Evolutionary conservation across 2,329 filamentous ascomycete species (phyloP).

Genomic region (Tolypocladium capitatum): DNA sequence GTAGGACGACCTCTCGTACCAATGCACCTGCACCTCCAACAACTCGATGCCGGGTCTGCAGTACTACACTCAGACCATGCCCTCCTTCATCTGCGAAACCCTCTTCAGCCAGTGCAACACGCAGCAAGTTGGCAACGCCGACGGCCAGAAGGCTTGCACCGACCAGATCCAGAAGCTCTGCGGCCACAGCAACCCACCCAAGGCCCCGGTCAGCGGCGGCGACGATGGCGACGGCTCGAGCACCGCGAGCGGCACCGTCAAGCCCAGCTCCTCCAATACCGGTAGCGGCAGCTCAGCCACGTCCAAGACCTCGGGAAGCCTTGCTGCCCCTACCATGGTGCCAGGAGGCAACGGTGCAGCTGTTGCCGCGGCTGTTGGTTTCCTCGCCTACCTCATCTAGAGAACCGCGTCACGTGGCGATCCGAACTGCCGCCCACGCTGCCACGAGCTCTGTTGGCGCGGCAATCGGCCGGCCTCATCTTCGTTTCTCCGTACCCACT

Average conservation of each 20-base stretch:
- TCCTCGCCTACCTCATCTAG: conserved; percentile 40
- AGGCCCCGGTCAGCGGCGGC: conserved; percentile 14
- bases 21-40: conserved; percentile 36
- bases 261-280: conserved; percentile 10
- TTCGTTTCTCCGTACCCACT: conserved; percentile 20
- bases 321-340: conserved; percentile 29
- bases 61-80: conserved; percentile 39
- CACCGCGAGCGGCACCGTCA: conserved; percentile 13
- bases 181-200: conserved; percentile 22
- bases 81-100: conserved; percentile 36
- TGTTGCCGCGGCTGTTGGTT: conserved; percentile 35
- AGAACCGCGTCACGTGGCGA: not conserved
- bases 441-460: conserved; percentile 6
- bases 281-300: conserved; percentile 18
- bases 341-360: conserved; percentile 28
- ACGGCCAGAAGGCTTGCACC: conserved; percentile 34
- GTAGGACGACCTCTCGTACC: conserved; percentile 28
- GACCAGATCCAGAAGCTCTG: conserved; percentile 33
- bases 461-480: conserved; percentile 1
- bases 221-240: conserved; percentile 7
- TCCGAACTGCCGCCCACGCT: conserved; percentile 1
- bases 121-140: conserved; percentile 25
- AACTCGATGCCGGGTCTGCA: conserved; percentile 35
- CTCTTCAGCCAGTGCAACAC: conserved; percentile 35
- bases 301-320: conserved; percentile 12